These are phyloP conservation scores for Leccinellum albellum DNA, from an alignment of 768 basidiomycete species.

Conservation along the genomic window DNA sequence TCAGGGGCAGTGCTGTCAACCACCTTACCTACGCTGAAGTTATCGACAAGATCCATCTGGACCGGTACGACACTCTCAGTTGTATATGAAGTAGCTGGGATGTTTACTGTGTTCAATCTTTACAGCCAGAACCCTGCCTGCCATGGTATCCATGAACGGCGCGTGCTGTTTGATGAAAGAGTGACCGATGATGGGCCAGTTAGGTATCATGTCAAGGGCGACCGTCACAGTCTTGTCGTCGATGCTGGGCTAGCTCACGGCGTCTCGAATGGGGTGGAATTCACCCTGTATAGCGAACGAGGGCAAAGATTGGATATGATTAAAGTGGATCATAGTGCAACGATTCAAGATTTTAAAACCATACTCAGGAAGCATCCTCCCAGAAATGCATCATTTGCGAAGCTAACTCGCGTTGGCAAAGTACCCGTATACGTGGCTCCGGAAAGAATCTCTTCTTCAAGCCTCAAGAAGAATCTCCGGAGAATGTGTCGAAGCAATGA, in stretches of 20 bases:
- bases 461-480: not conserved
- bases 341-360: constrained; percentile 9
- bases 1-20: constrained; percentile 3
- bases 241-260: constrained; percentile 26
- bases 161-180: constrained; percentile 23
- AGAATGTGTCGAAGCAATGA: not conserved
- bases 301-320: not conserved
- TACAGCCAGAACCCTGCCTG: constrained; percentile 29
- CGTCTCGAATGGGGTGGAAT: constrained; percentile 9
- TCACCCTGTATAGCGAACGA: constrained; percentile 19
- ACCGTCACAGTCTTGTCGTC: constrained; percentile 12
- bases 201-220: not conserved
- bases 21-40: constrained; percentile 24
- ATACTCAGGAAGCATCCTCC: not conserved
- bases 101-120: not conserved
- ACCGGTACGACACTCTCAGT: constrained; percentile 1
- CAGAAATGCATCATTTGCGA: not conserved
- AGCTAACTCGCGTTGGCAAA: not conserved
- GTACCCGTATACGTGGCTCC: not conserved
- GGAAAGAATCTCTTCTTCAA: not conserved
- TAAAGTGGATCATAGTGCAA: not conserved
- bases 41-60: constrained; percentile 10
- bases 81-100: not conserved
- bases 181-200: constrained; percentile 3
- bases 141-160: constrained; percentile 18